A percentile compares a stretch with the other conserved stretches of the same genome.
Evolutionary conservation across 179 eudicot genomes (phyloP).

Genomic region (Drosera spatulata): DNA sequence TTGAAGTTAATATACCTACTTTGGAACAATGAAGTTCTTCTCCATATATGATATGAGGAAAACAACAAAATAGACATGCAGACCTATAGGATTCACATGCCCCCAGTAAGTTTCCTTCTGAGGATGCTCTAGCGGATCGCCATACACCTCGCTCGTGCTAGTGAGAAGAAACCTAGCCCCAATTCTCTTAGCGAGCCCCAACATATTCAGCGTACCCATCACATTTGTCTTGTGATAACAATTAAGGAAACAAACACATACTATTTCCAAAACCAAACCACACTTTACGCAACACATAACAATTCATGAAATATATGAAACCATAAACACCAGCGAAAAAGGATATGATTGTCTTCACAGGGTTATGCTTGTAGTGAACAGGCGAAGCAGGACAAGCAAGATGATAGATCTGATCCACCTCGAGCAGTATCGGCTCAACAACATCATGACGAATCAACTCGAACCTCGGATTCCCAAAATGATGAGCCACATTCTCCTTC

Average conservation of each 20-base stretch:
- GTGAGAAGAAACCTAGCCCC: slow-evolving; percentile 76
- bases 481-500: slow-evolving; percentile 57
- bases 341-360: slow-evolving; percentile 85
- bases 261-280: not conserved
- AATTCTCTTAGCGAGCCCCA: slow-evolving; percentile 72
- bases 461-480: slow-evolving; percentile 47
- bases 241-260: slow-evolving; percentile 34
- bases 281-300: not conserved
- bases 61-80: slow-evolving; percentile 1
- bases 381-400: slow-evolving; percentile 83
- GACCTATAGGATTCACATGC: slow-evolving; percentile 73
- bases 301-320: not conserved
- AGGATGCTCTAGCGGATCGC: slow-evolving; percentile 84
- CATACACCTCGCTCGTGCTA: slow-evolving; percentile 80
- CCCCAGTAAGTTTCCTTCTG: slow-evolving; percentile 87
- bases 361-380: slow-evolving; percentile 69
- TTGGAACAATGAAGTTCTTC: too few relatives aligned
- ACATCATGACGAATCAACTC: slow-evolving; percentile 68
- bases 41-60: too few relatives aligned
- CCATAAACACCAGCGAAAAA: slow-evolving; percentile 7
- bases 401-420: slow-evolving; percentile 71
- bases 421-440: slow-evolving; percentile 55
- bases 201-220: slow-evolving; percentile 76
- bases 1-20: not conserved
- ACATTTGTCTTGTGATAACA: slow-evolving; percentile 64